Percentiles rank a stretch among this genome's conserved stretches.
Evolutionary conservation across 2,329 filamentous ascomycete genomes (phyloP).

Genomic region (Sporothrix schenckii): DNA sequence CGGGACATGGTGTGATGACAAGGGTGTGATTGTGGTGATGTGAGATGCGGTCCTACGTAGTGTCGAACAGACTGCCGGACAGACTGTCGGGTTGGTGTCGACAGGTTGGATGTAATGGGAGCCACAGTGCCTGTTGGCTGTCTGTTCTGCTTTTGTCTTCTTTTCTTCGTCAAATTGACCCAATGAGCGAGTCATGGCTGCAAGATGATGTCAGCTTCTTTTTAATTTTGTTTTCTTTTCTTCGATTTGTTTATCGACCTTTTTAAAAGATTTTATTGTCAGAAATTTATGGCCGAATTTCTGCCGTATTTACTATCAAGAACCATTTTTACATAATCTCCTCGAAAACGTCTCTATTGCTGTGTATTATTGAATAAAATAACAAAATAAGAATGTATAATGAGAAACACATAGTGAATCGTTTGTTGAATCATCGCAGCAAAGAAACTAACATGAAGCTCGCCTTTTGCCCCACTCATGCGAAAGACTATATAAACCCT

Average conservation of each 20-base stretch:
- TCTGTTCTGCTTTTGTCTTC: not conserved
- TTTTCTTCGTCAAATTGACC: constrained; percentile 11
- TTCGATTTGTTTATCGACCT: not conserved
- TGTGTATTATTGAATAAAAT: too few species aligned
- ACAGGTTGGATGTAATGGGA: constrained; percentile 14
- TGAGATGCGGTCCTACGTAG: not conserved
- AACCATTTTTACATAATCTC: not conserved
- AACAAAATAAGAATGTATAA: too few species aligned
- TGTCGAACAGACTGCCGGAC: not conserved
- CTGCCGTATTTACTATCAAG: not conserved
- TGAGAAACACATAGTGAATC: too few species aligned
- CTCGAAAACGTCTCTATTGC: too few species aligned
- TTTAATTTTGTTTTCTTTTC: not conserved
- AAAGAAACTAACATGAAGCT: too few species aligned
- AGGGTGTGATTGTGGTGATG: not conserved
- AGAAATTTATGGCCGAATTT: not conserved
- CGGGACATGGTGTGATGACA: constrained; percentile 18
- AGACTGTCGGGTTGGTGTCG: not conserved
- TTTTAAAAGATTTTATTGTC: not conserved
- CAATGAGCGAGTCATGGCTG: constrained; percentile 16
- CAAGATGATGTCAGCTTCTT: not conserved
- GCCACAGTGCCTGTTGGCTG: not conserved
- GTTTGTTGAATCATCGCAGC: too few species aligned
- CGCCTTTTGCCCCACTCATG: not conserved
- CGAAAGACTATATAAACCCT: constrained; percentile 33